Evolutionary conservation across 1,284 basidiomycete species (phyloP).

Genomic region (Acaromyces ingoldii): DNA sequence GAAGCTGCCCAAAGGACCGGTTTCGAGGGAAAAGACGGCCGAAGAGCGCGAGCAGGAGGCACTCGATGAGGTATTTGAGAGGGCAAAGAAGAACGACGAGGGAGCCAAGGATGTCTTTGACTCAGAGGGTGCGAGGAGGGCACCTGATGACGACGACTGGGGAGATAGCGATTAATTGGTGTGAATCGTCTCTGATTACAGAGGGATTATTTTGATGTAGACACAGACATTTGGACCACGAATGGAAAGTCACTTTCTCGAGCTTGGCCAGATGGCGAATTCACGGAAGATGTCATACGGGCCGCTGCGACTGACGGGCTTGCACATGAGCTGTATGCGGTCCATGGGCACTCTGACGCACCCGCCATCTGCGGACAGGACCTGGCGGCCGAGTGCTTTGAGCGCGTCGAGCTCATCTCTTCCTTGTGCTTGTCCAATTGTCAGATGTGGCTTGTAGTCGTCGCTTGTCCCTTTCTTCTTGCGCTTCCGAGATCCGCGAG

Average conservation of each 20-base stretch:
- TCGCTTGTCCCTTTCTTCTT: too few relatives aligned
- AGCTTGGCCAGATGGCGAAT: too few relatives aligned
- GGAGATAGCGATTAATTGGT: not conserved
- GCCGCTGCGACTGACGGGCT: conserved; percentile 4
- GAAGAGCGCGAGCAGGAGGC: conserved; percentile 12
- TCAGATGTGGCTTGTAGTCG: conserved; percentile 1
- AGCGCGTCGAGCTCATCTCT: not conserved
- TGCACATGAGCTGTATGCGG: not conserved
- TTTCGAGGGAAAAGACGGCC: conserved; percentile 7
- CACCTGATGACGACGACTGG: conserved; percentile 13
- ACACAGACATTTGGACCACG: too few relatives aligned
- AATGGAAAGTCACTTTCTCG: too few relatives aligned
- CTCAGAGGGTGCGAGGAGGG: conserved; percentile 8
- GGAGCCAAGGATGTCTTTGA: not conserved
- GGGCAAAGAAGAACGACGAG: conserved; percentile 8
- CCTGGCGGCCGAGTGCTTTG: not conserved
- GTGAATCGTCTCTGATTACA: too few relatives aligned
- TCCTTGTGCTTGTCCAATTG: conserved; percentile 1
- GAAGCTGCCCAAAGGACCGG: conserved; percentile 13
- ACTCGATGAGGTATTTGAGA: conserved; percentile 7
- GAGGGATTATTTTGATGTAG: too few relatives aligned
- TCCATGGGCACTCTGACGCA: not conserved
- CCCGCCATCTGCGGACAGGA: not conserved
- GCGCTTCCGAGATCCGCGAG: too few relatives aligned
- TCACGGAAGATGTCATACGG: conserved; percentile 2